phyloP scores from a whole-genome alignment of 2,329 filamentous ascomycete genomes.

The Camillea tinctor region DNA sequence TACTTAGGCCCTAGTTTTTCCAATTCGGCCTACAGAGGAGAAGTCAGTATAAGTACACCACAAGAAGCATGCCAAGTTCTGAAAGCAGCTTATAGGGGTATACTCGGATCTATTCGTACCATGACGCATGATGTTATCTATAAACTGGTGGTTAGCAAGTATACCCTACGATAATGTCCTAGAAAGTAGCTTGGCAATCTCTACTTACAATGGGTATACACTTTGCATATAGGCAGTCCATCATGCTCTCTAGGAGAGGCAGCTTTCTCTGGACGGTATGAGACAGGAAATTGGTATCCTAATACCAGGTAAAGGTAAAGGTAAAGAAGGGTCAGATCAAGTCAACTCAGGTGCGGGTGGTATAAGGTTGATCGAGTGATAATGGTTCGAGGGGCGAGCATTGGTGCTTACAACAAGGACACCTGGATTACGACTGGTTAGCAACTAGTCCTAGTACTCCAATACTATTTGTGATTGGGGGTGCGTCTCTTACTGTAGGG shows the following conservation, averaged over 20 bases:
- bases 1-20: conserved; percentile 91
- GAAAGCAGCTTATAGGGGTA: not conserved
- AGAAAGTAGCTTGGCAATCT: not conserved
- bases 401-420: conserved; percentile 12
- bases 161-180: not conserved
- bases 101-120: not conserved
- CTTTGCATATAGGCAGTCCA: conserved; percentile 89
- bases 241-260: conserved; percentile 79
- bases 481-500: conserved; percentile 57
- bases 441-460: not conserved
- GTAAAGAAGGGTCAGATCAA: too few species aligned
- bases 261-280: conserved; percentile 92
- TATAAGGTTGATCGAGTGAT: not conserved
- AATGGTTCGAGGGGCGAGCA: not conserved
- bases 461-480: conserved; percentile 56
- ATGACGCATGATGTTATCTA: conserved; percentile 7
- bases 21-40: conserved; percentile 57
- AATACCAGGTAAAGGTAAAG: not conserved
- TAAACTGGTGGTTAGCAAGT: not conserved
- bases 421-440: not conserved
- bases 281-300: conserved; percentile 81
- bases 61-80: conserved; percentile 3
- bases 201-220: conserved; percentile 74
- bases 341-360: not conserved
- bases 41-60: not conserved